Evolutionary conservation across 257 asterid species (phyloP).

Genomic region (Paulownia fortunei): DNA sequence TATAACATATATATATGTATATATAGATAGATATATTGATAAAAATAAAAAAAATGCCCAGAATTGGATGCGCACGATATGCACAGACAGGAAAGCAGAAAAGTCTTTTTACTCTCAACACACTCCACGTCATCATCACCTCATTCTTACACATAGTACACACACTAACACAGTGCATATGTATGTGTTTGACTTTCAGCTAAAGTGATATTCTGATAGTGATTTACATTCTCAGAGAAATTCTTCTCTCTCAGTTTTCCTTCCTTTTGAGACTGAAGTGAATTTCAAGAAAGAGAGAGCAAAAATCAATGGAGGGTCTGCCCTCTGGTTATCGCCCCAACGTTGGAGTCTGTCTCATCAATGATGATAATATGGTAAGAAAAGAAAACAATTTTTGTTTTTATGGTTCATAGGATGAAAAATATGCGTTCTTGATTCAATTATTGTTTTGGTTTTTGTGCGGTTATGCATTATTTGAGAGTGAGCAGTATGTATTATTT

Average conservation of each 20-base stretch:
- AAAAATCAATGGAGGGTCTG: constrained; percentile 79
- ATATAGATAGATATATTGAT: neutral
- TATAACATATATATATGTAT: neutral
- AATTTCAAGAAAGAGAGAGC: constrained; percentile 16
- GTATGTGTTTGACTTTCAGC: constrained; percentile 63
- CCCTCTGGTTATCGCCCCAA: constrained; percentile 99
- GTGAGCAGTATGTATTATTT: neutral
- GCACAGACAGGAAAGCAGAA: constrained; percentile 25
- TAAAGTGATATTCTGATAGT: constrained; percentile 56
- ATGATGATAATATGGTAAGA: constrained; percentile 70
- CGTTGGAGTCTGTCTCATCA: constrained; percentile 94
- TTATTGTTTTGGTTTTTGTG: neutral
- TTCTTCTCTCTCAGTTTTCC: constrained; percentile 11
- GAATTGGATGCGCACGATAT: constrained; percentile 51
- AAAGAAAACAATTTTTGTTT: neutral
- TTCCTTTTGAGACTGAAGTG: neutral
- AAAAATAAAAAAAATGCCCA: neutral
- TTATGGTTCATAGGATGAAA: neutral
- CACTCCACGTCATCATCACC: constrained; percentile 51
- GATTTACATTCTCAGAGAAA: constrained; percentile 43
- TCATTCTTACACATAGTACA: constrained; percentile 39
- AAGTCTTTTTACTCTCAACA: constrained; percentile 33
- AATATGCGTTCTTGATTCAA: constrained; percentile 16
- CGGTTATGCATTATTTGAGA: neutral
- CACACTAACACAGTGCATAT: constrained; percentile 44